These are phyloP conservation scores for Leccinellum luteum DNA, from an alignment of 768 basidiomycete genomes.

Conservation along the genomic window DNA sequence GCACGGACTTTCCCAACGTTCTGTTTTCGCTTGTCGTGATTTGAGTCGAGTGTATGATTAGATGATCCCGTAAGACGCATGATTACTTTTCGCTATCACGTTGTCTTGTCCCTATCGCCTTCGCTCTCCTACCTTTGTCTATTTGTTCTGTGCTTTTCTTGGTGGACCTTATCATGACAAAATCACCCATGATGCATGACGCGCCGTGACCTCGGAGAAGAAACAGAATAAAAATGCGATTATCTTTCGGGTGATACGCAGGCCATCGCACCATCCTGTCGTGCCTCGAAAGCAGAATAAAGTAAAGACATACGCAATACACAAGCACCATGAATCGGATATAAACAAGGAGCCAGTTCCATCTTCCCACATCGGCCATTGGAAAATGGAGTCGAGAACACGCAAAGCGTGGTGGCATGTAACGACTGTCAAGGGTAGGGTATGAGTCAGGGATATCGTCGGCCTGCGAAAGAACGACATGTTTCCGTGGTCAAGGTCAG, in stretches of 20 bases:
- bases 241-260: conserved; percentile 19
- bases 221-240: conserved; percentile 20
- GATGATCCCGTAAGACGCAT: conserved; percentile 1
- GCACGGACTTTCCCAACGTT: background rate
- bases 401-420: conserved; percentile 15
- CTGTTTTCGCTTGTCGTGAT: conserved; percentile 8
- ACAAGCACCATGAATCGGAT: conserved; percentile 19
- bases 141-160: background rate
- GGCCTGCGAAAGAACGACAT: conserved; percentile 29
- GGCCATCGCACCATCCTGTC: conserved; percentile 9
- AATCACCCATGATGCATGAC: too few relatives aligned
- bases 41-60: conserved; percentile 26
- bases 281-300: conserved; percentile 26
- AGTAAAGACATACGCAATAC: conserved; percentile 30
- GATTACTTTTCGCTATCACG: background rate
- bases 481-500: conserved; percentile 28
- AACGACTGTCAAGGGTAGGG: conserved; percentile 28
- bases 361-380: conserved; percentile 4
- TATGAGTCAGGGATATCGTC: conserved; percentile 31
- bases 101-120: conserved; percentile 8
- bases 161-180: background rate
- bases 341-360: conserved; percentile 27
- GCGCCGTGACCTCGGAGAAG: background rate
- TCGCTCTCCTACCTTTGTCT: background rate
- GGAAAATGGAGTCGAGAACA: conserved; percentile 10